These are phyloP conservation scores for Panicum virgatum DNA, from an alignment of 202 grass and related monocot genomes.

Conservation along the genomic window DNA sequence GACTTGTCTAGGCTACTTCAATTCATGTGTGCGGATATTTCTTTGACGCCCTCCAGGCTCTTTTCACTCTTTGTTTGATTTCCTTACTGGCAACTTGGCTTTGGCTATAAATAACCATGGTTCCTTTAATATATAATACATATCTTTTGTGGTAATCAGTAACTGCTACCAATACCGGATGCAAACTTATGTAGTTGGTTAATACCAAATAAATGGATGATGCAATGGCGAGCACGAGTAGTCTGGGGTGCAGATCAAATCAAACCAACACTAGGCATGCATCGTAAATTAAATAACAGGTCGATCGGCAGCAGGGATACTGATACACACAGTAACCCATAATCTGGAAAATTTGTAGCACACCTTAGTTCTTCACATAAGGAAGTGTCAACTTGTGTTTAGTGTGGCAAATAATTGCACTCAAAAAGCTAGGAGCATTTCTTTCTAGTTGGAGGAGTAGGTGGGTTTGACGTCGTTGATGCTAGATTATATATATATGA, in stretches of 20 bases:
- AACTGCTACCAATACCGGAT: slow-evolving; percentile 18
- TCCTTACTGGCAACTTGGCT: slow-evolving; percentile 27
- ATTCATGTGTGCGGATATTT: slow-evolving; percentile 27
- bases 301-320: neutral
- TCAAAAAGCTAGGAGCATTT: neutral
- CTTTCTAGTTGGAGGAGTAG: slow-evolving; percentile 12
- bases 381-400: neutral
- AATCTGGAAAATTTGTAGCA: neutral
- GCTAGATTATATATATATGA: neutral
- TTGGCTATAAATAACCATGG: no score
- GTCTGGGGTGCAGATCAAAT: neutral
- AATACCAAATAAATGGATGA: neutral
- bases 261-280: neutral
- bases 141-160: slow-evolving; percentile 13
- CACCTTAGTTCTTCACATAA: neutral
- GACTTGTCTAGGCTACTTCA: neutral
- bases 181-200: neutral
- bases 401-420: neutral
- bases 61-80: neutral
- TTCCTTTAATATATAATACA: no score
- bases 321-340: no score
- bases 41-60: neutral
- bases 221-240: neutral
- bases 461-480: neutral
- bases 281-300: neutral